Evolutionary conservation across 2,329 filamentous ascomycete genomes (phyloP).

Genomic region (Diaporthe australafricana): DNA sequence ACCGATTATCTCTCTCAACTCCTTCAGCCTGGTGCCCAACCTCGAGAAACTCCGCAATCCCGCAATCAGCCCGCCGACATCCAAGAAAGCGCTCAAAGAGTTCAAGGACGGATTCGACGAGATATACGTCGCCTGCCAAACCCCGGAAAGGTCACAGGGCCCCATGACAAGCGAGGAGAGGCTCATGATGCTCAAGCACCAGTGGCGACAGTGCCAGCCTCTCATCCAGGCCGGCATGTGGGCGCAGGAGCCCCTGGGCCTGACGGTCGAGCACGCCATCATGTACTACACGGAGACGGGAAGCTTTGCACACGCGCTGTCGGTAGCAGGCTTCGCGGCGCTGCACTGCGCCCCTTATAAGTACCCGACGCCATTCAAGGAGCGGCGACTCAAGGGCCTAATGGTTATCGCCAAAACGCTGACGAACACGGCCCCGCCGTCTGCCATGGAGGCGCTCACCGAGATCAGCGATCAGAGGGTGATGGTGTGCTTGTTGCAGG

Average conservation of each 20-base stretch:
- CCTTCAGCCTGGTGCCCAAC: conserved; percentile 57
- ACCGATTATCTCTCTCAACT: conserved; percentile 56
- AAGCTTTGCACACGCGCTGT: conserved; percentile 57
- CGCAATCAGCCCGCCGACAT: conserved; percentile 45
- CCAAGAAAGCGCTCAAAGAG: conserved; percentile 40
- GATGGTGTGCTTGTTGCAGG: conserved; percentile 49
- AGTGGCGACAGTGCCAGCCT: conserved; percentile 53
- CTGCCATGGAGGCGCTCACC: conserved; percentile 44
- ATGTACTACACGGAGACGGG: conserved; percentile 57
- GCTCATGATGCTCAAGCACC: conserved; percentile 43
- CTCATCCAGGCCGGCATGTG: conserved; percentile 54
- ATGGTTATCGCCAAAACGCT: conserved; percentile 65
- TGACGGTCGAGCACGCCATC: conserved; percentile 57
- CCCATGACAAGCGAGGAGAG: conserved; percentile 34
- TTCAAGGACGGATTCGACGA: conserved; percentile 45
- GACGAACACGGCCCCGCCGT: conserved; percentile 58
- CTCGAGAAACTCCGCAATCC: conserved; percentile 47
- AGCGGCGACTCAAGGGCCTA: conserved; percentile 61
- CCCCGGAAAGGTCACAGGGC: conserved; percentile 31
- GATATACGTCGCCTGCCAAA: conserved; percentile 46
- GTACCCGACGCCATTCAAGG: conserved; percentile 61
- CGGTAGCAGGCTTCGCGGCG: conserved; percentile 60
- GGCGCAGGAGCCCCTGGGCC: conserved; percentile 62
- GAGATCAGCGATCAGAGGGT: conserved; percentile 44
- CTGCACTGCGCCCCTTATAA: conserved; percentile 62